Evolutionary conservation across 805 yeast genomes (phyloP).

Genomic region (Kazachstania kunashirensis): DNA sequence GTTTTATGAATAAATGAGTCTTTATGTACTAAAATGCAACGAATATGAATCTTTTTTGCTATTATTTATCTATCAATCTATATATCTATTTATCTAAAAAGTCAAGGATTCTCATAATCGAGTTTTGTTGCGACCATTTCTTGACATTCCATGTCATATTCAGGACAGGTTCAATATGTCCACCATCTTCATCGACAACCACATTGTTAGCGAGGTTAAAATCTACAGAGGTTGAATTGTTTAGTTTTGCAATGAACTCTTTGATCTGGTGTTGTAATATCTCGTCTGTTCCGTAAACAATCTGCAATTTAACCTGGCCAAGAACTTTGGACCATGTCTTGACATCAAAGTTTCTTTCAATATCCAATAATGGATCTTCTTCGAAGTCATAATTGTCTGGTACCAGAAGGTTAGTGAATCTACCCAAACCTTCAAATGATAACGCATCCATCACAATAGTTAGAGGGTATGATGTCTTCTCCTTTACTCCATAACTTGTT

Average conservation of each 20-base stretch:
- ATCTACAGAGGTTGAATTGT: not conserved
- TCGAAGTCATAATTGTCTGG: not conserved
- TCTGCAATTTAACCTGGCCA: slow-evolving; percentile 5
- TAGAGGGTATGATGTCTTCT: slow-evolving; percentile 2
- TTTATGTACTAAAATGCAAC: too few relatives aligned
- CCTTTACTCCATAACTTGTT: slow-evolving; percentile 1
- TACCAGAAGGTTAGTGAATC: slow-evolving; percentile 1
- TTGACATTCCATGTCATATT: slow-evolving; percentile 2
- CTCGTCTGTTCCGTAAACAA: slow-evolving; percentile 20
- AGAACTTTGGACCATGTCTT: slow-evolving; percentile 13
- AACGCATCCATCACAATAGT: slow-evolving; percentile 9
- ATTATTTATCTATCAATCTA: too few relatives aligned
- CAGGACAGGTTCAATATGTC: slow-evolving; percentile 13
- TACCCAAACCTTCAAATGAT: slow-evolving; percentile 8
- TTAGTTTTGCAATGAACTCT: slow-evolving; percentile 7
- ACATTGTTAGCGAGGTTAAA: slow-evolving; percentile 5
- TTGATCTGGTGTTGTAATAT: slow-evolving; percentile 15
- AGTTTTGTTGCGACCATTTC: slow-evolving; percentile 5
- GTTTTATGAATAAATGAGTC: too few relatives aligned
- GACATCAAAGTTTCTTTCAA: slow-evolving; percentile 14
- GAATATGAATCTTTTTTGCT: too few relatives aligned
- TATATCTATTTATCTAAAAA: slow-evolving; percentile 4
- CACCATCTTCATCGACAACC: slow-evolving; percentile 9
- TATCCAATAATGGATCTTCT: slow-evolving; percentile 11
- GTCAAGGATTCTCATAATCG: slow-evolving; percentile 4